Base-by-base conservation (phyloP, 768 basidiomycete species). In the Boletus sp. region DNA sequence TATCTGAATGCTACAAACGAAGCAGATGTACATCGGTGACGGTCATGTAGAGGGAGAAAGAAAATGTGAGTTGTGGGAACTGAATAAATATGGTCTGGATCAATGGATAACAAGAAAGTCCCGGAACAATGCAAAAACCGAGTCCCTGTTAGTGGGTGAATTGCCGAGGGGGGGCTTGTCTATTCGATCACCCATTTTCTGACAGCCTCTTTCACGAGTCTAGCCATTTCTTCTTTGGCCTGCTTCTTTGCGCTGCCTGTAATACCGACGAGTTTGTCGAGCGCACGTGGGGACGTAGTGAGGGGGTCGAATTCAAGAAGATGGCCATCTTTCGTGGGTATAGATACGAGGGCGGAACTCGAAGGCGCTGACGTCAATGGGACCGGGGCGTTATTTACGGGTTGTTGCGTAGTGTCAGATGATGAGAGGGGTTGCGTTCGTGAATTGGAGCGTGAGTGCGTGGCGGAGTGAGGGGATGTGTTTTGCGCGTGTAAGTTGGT, bases 291-390 rank as follows among this genome's bases (percentile, higher is more conserved):
- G 2, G 87, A 84, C 14, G 88, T 84, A 54, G 79, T 77, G 40
- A 95, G 73, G 9, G 93, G 92, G 60, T 96, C 88, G 63, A 96
- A 93, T 66, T 87, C 85, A 25, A 96, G 77, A n/a, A 88, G 69
- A 60, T 87, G 83, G 0, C 93, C 93, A 60, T 93, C 90, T 38
- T 79, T 82, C 0, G 85, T 91, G 5, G 88, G 84, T n/a, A 93
- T 85, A 1, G 87, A 83, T 13, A 91, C 83, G 32, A 88, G 71
- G 3, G 85, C 86, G 5, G 82, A 58, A 41, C 62, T 27, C 13
- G 58, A 59, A 29, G 60, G 40, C 10, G 11, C 30, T 13, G 30
- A 19, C 1, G 43, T 10, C 53, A 34, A 23, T n/a, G 43, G 38
- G 2, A 40, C 44, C 6, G 19, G 19, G 0, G 29, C 21, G 27